Evolutionary conservation across 306 rosid species (phyloP).

Genomic region (Heteromeles arbutifolia): DNA sequence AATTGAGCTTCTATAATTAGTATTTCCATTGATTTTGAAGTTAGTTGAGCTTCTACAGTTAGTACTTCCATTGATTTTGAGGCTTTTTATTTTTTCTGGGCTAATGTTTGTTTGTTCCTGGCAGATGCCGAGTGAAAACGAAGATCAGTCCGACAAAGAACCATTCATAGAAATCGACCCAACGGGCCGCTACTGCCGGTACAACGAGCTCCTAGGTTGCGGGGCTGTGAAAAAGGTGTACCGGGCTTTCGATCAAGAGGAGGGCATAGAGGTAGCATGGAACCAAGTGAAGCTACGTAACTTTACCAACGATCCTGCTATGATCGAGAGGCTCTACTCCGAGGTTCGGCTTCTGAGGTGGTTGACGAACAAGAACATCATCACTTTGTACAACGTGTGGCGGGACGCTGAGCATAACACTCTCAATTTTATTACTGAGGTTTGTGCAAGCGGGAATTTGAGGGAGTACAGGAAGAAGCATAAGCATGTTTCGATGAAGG

Average conservation of each 20-base stretch:
- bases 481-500: slow-evolving; percentile 71
- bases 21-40: neutral
- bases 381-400: slow-evolving; percentile 64
- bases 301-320: slow-evolving; percentile 53
- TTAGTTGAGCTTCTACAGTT: neutral
- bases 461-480: slow-evolving; percentile 88
- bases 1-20: too few species aligned
- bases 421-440: slow-evolving; percentile 84
- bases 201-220: slow-evolving; percentile 56
- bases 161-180: slow-evolving; percentile 67
- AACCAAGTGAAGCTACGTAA: slow-evolving; percentile 79
- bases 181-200: slow-evolving; percentile 64
- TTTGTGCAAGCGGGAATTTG: slow-evolving; percentile 80
- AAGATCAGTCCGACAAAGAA: slow-evolving; percentile 43
- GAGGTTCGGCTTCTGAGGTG: slow-evolving; percentile 65
- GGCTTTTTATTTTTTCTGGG: neutral
- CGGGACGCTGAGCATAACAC: slow-evolving; percentile 35
- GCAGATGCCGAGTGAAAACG: slow-evolving; percentile 53
- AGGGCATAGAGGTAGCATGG: slow-evolving; percentile 94
- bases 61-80: neutral
- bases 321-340: slow-evolving; percentile 70
- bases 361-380: slow-evolving; percentile 56
- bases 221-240: slow-evolving; percentile 91
- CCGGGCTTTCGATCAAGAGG: slow-evolving; percentile 86
- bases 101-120: neutral